Evolutionary conservation across 2,329 filamentous ascomycete genomes (phyloP).

Genomic region (Aspergillus brunneoviolaceus): DNA sequence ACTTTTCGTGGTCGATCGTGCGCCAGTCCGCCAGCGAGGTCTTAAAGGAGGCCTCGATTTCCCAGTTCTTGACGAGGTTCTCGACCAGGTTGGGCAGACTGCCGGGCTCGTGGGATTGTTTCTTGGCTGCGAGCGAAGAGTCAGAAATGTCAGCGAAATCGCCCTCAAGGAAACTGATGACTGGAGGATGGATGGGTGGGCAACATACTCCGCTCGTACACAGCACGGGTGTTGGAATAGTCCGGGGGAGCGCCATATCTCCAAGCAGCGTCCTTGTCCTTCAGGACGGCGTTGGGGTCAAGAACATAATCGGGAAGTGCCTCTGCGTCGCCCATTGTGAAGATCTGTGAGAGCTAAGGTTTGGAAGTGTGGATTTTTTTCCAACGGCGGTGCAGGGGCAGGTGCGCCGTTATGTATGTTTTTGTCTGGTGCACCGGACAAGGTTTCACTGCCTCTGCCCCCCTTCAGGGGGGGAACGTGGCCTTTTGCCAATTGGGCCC

Average conservation of each 20-base stretch:
- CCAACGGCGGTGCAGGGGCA: neutral
- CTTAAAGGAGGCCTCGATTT: constrained; percentile 70
- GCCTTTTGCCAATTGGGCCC: neutral
- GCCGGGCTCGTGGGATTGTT: constrained; percentile 54
- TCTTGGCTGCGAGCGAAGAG: constrained; percentile 51
- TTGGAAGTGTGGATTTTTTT: neutral
- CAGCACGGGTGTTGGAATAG: constrained; percentile 62
- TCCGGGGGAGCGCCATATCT: constrained; percentile 61
- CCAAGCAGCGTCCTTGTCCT: constrained; percentile 57
- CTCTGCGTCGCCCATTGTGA: constrained; percentile 8
- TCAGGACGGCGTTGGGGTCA: constrained; percentile 58
- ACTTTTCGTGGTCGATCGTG: constrained; percentile 60
- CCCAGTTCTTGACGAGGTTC: constrained; percentile 73
- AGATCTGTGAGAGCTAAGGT: neutral
- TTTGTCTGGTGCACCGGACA: neutral
- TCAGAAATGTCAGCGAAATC: neutral
- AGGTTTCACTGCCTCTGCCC: neutral
- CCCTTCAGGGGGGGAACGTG: neutral
- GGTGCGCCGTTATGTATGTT: neutral
- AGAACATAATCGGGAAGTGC: constrained; percentile 58
- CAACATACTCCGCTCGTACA: constrained; percentile 57
- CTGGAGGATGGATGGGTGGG: too few species aligned
- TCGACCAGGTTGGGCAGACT: constrained; percentile 63
- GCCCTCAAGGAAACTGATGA: too few species aligned
- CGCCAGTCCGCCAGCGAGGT: constrained; percentile 61